Base-by-base conservation (phyloP, 805 yeast species). In the Maudiozyma saulgeensis region DNA sequence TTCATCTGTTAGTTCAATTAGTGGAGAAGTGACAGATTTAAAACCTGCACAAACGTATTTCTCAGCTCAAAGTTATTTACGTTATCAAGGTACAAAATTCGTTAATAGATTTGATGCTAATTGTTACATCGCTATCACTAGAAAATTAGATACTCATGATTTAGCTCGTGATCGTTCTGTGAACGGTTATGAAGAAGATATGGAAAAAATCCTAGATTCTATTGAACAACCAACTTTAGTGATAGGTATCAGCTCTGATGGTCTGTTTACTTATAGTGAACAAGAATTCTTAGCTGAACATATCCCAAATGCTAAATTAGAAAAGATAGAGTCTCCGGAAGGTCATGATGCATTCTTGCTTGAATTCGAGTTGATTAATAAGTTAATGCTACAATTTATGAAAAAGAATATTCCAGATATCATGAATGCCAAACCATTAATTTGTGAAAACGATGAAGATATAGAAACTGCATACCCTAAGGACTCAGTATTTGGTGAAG, bases 261-360 rank as follows among this genome's bases (percentile, higher is more conserved):
- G 96, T 0, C 71, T 93, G 26, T 93, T 93, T 69, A 91, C 98
- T 0, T 80, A 84, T 58, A 78, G 90, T 19, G 99, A 93, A 68
- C 99, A 93, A 68, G 87, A 87, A 60, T 78, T 82, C 46, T 74
- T 93, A 44, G 95, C 95, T 1, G 77, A 79, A 40, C 71, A 80
- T 60, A 77, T 93, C 51, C 90, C 89, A 7, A 75, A 84, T 57
- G 75, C 95, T 1, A 64, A 57, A 6, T 71, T 93, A 55, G 80
- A 82, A 56, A 80, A 81, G 58, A 82, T 93, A 41, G 79, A 85
- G 53, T 89, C 97, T 1, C 93, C 91, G 12, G 99, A 93, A 59
- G 99, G 99, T 16, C 99, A 93, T 62, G 99, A 93, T 70, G 99
- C 98, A 2, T 93, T 93, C 62, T 69, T 93, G 52, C 73, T 93